phyloP scores from a whole-genome alignment of 176 grass and related monocot species.

The Rhynchospora tenuis region DNA sequence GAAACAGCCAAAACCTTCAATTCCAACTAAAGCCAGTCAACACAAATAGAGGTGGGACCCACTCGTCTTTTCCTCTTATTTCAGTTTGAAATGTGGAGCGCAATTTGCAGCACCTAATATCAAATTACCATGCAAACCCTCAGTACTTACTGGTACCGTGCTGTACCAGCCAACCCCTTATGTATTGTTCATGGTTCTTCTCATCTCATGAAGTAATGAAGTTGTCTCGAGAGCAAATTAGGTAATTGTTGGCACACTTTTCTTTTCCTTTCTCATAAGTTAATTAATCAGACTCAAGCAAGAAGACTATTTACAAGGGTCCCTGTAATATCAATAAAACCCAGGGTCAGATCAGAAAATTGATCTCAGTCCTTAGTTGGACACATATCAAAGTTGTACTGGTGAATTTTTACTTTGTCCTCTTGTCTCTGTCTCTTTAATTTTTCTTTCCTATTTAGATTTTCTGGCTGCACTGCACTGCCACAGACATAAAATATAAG shows the following conservation, averaged over 20 bases:
- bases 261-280: neutral
- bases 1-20: too few species aligned
- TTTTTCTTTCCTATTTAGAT: neutral
- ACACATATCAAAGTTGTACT: neutral
- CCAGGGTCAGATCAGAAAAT: neutral
- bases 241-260: neutral
- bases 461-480: neutral
- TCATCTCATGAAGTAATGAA: too few species aligned
- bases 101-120: neutral
- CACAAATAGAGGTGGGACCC: neutral
- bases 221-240: neutral
- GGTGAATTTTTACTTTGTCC: constrained; percentile 6
- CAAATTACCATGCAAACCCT: neutral
- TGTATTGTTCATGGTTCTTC: neutral
- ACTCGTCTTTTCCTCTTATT: neutral
- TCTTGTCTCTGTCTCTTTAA: neutral
- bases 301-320: neutral
- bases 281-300: neutral
- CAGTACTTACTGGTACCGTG: neutral
- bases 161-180: neutral
- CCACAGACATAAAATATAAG: neutral
- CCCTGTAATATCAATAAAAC: neutral
- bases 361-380: neutral
- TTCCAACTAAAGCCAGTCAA: too few species aligned
- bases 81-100: neutral